A percentile compares a stretch with the other conserved stretches of the same genome.
Conservation (phyloP, 78 protist genomes). For the Goniomonas avonlea region DNA sequence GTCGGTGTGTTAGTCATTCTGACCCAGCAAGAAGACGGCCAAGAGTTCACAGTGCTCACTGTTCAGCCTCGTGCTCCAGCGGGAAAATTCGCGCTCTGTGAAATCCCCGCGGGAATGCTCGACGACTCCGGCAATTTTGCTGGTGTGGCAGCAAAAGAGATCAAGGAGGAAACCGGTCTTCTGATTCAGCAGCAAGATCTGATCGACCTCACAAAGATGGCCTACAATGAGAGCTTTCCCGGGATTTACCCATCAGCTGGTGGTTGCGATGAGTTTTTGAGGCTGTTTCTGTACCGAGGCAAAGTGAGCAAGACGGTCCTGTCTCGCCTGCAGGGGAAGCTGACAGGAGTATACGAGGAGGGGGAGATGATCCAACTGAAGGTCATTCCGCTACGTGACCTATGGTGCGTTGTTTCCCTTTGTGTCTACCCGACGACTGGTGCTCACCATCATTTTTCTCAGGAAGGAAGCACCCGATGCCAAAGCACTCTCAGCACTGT, state of each 20-base stretch:
- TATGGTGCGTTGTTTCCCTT: not conserved
- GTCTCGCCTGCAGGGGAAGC: not conserved
- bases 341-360: slow-evolving; percentile 35
- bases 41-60: slow-evolving; percentile 26
- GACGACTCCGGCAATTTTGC: slow-evolving; percentile 27
- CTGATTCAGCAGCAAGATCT: not conserved
- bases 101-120: slow-evolving; percentile 43
- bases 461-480: slow-evolving; percentile 13
- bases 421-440: too few relatives aligned
- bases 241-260: slow-evolving; percentile 28
- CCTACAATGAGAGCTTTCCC: not conserved
- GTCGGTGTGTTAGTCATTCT: slow-evolving; percentile 22
- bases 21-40: not conserved
- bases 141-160: slow-evolving; percentile 32
- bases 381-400: slow-evolving; percentile 20
- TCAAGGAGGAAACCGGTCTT: slow-evolving; percentile 40
- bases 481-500: slow-evolving; percentile 23
- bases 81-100: not conserved
- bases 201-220: slow-evolving; percentile 29
- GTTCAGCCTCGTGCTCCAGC: slow-evolving; percentile 36
- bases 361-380: slow-evolving; percentile 32
- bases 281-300: slow-evolving; percentile 9
- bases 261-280: slow-evolving; percentile 30
- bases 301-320: not conserved
- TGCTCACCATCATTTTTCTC: too few relatives aligned